Base-by-base conservation (phyloP, 345 rosid genomes). In the Angophora floribunda region DNA sequence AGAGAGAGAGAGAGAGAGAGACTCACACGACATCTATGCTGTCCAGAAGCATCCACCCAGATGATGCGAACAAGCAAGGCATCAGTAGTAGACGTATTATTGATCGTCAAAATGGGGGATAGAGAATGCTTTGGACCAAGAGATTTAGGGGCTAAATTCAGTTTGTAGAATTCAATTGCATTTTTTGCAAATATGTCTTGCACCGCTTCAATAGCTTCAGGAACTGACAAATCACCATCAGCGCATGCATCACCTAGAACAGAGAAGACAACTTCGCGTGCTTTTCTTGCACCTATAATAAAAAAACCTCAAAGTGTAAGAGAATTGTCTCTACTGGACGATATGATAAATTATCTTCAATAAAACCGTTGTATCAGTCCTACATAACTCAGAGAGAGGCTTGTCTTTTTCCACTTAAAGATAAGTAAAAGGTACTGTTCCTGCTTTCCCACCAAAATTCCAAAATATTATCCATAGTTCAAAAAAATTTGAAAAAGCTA, bases 11-110 rank as follows among this genome's bases (percentile, higher is more conserved):
- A 51, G 44, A 55, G 87, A 32, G 87, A 59, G 88, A 87, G 88
- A 91, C 98, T 93, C 89, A 96, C 99, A 17, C 98, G 99, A 86
- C 97, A 97, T 96, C 99, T 92, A 87, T 95, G 96, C 89, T 97
- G 99, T 90, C 99, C 99, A 87, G 99, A 97, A 67, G 97, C 85
- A 94, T 98, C 99, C 85, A 92, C 95, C 99, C 99, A 98, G 57
- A 98, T 89, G 79, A 97, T 41, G 57, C 99, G 99, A 89, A 96
- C 94, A 89, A 97, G 90, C 9, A 94, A 94, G 87, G 90, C 90
- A 88, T 79, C 88, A 86, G 86, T 90, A 85, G 90, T 92, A 50
- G 85, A 82, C 32, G 86, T 89, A 88, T 84, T 91, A 61, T 85
- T 70, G 90, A 90, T 91, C 70, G 87, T 84, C 88, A 86, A 86